phyloP scores from a whole-genome alignment of 305 asterid genomes.

The Petunia hybrid region DNA sequence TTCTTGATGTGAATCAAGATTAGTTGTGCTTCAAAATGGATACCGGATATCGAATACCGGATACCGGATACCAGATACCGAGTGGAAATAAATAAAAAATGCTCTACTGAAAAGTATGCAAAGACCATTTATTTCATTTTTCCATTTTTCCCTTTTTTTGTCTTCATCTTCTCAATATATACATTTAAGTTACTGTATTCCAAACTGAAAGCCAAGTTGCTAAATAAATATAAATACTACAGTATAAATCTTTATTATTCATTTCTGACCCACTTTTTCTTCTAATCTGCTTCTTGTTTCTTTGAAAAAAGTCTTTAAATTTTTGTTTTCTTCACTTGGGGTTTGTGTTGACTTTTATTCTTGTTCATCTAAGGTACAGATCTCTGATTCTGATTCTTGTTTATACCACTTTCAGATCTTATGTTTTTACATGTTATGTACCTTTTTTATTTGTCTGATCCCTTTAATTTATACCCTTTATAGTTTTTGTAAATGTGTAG shows the following conservation, averaged over 20 bases:
- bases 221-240: neutral
- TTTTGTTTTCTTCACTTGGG: neutral
- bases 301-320: neutral
- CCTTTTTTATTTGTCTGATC: neutral
- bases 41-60: no score
- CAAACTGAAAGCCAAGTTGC: neutral
- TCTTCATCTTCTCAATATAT: slow-evolving; percentile 3
- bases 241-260: no score
- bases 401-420: slow-evolving; percentile 25
- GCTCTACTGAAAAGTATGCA: slow-evolving; percentile 25
- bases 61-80: no score
- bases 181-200: neutral
- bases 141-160: neutral
- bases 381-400: slow-evolving; percentile 23
- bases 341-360: neutral
- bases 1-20: no score
- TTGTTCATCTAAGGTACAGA: slow-evolving; percentile 25
- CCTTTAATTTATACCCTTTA: neutral
- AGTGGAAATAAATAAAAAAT: no score
- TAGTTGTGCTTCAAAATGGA: no score
- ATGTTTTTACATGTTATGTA: neutral
- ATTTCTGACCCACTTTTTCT: slow-evolving; percentile 32
- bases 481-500: neutral
- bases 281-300: neutral
- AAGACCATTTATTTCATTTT: neutral